phyloP scores from a whole-genome alignment of 164 flowering plant genomes.

The Piper betle region DNA sequence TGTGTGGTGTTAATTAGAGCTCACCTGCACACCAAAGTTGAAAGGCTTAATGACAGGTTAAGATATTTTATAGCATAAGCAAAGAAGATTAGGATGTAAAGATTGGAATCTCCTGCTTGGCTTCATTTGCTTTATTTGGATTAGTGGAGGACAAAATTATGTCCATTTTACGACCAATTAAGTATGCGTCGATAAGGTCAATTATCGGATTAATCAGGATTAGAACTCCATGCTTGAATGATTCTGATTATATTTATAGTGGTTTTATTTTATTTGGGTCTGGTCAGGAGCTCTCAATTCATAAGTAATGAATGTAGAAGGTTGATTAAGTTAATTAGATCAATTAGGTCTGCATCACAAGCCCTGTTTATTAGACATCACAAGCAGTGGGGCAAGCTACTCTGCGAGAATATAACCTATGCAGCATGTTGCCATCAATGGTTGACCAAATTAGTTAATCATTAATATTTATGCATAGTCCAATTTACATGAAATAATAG shows the following conservation, averaged over 20 bases:
- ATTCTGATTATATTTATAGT: not conserved
- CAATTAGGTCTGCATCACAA: no score
- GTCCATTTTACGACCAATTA: no score
- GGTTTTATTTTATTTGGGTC: no score
- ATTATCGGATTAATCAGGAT: not conserved
- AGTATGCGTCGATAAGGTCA: not conserved
- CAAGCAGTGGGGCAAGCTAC: not conserved
- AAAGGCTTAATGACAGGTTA: not conserved
- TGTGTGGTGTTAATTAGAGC: not conserved
- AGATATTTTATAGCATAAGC: not conserved
- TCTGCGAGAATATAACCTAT: not conserved
- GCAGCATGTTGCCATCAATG: not conserved
- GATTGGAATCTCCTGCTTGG: not conserved
- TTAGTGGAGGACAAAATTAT: no score
- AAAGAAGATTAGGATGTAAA: not conserved
- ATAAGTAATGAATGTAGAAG: no score
- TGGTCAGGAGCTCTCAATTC: no score
- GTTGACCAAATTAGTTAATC: not conserved
- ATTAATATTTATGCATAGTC: no score
- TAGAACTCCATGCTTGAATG: not conserved
- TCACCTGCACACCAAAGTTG: not conserved
- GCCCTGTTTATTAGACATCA: no score
- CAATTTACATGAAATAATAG: no score
- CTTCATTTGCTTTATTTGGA: no score
- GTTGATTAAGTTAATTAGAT: no score